Conservation (phyloP, 1,284 basidiomycete genomes). For the Singerocomus inundabilis region DNA sequence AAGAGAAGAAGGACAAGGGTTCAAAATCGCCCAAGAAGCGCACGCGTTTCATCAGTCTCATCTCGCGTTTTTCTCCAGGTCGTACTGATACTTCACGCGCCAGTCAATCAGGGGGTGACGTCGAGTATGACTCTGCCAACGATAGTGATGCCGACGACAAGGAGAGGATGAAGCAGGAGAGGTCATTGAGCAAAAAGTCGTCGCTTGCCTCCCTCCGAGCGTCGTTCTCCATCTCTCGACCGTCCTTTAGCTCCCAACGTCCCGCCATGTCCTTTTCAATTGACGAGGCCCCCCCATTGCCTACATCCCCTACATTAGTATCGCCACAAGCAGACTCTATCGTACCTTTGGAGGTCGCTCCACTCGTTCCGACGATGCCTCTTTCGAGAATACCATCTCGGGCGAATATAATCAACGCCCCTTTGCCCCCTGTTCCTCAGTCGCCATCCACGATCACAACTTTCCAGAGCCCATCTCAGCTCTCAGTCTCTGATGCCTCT, state of each 20-base stretch:
- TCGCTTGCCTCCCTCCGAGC: conserved; percentile 31
- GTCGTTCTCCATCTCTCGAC: conserved; percentile 33
- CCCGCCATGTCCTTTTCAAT: conserved; percentile 17
- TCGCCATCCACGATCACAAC: conserved; percentile 29
- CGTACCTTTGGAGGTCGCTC: background rate
- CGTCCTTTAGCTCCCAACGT: conserved; percentile 32
- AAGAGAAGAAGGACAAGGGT: conserved; percentile 23
- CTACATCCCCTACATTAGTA: conserved; percentile 22
- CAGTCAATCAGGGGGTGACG: conserved; percentile 4
- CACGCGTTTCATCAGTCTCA: conserved; percentile 33
- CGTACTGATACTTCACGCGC: conserved; percentile 20
- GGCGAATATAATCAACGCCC: conserved; percentile 7
- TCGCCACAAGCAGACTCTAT: conserved; percentile 2
- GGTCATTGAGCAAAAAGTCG: conserved; percentile 27
- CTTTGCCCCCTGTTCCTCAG: conserved; percentile 31
- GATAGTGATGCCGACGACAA: conserved; percentile 25
- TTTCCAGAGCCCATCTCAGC: conserved; percentile 23
- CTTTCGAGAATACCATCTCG: conserved; percentile 26
- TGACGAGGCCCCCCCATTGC: conserved; percentile 30
- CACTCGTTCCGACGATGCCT: conserved; percentile 5
- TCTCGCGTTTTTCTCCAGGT: conserved; percentile 31
- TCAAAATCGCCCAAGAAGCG: conserved; percentile 32
- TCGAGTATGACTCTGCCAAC: conserved; percentile 24
- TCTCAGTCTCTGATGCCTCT: conserved; percentile 22
- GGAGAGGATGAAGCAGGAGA: conserved; percentile 17